Percentiles rank a stretch among this genome's conserved stretches.
phyloP scores from a whole-genome alignment of 768 basidiomycete species.

The Antrodiella citrinella region DNA sequence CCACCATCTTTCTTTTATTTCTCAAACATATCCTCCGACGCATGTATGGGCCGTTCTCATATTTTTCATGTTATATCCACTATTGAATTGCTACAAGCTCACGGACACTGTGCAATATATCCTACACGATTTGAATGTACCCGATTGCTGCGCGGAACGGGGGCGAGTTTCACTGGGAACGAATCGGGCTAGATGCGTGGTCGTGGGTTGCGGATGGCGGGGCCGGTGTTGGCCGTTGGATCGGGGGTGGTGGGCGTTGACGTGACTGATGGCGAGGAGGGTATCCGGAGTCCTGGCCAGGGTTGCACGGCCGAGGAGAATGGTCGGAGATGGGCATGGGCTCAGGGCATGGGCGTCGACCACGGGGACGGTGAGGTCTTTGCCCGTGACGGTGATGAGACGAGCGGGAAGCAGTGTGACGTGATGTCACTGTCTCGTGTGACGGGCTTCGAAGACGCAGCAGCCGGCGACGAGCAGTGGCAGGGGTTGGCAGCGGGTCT shows the following conservation, averaged over 20 bases:
- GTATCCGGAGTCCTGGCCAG: constrained; percentile 7
- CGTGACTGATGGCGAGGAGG: constrained; percentile 10
- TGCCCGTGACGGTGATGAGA: constrained; percentile 14
- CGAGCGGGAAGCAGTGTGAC: neutral
- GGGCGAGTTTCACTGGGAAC: too few relatives aligned
- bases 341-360: too few relatives aligned
- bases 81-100: neutral
- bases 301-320: constrained; percentile 1
- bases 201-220: too few relatives aligned
- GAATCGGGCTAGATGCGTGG: too few relatives aligned
- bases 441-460: constrained; percentile 2
- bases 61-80: neutral
- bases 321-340: constrained; percentile 6
- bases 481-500: neutral
- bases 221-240: too few relatives aligned
- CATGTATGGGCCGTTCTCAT: neutral
- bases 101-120: too few relatives aligned
- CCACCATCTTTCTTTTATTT: neutral
- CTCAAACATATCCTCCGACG: neutral
- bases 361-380: constrained; percentile 8
- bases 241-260: constrained; percentile 15
- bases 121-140: too few relatives aligned
- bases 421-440: too few relatives aligned
- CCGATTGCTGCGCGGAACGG: too few relatives aligned
- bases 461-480: neutral